phyloP scores from a whole-genome alignment of 2,329 filamentous ascomycete species.

The Periconia digitata region DNA sequence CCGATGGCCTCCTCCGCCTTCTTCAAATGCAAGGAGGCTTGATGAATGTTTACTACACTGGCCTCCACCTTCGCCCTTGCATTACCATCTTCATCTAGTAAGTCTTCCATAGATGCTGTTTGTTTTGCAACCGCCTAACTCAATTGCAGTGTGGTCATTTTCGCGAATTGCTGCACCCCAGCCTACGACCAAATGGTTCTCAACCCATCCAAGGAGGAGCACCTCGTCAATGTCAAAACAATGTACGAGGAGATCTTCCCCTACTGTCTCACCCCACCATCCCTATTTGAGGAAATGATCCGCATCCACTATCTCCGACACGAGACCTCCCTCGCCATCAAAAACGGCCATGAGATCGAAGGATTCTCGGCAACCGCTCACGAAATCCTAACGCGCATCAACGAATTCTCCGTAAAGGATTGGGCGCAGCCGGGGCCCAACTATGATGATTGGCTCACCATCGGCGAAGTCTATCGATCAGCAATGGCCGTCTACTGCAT shows the following conservation, averaged over 20 bases:
- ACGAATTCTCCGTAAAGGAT: constrained; percentile 23
- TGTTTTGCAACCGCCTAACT: neutral
- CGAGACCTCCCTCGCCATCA: constrained; percentile 9
- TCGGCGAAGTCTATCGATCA: constrained; percentile 28
- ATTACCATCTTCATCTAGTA: constrained; percentile 31
- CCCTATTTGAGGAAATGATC: constrained; percentile 27
- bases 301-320: constrained; percentile 25
- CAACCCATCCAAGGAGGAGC: constrained; percentile 10
- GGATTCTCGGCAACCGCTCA: constrained; percentile 17
- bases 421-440: constrained; percentile 29
- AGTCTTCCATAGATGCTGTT: constrained; percentile 7
- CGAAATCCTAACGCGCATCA: constrained; percentile 22
- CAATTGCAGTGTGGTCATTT: constrained; percentile 20
- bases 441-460: constrained; percentile 23
- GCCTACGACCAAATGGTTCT: constrained; percentile 27
- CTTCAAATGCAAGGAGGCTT: constrained; percentile 33
- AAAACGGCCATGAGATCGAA: constrained; percentile 7
- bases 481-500: constrained; percentile 30
- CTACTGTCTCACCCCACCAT: constrained; percentile 26
- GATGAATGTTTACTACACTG: constrained; percentile 15
- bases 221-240: constrained; percentile 17
- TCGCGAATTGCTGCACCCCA: constrained; percentile 30
- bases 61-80: constrained; percentile 19
- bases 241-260: constrained; percentile 33
- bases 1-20: constrained; percentile 25